Base-by-base conservation (phyloP, 345 rosid genomes). In the Eucalyptus regnans region DNA sequence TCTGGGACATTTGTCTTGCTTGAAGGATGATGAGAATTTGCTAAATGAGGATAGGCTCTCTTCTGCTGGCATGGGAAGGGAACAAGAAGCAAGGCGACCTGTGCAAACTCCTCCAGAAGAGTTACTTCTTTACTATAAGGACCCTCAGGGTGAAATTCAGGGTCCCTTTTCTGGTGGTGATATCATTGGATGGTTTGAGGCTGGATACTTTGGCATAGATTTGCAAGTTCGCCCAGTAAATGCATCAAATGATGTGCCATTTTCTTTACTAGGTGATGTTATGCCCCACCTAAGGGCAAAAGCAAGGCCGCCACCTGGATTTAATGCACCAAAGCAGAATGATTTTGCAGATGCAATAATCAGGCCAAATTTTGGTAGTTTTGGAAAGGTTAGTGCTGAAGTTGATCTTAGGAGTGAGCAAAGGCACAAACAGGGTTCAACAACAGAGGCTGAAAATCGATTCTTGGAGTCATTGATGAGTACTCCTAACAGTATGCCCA, bases 271-370 rank as follows among this genome's bases (percentile, higher is more conserved):
- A 50, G 97, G 99, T 88, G 99, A 98, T 94, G 97, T 96, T 48
- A 98, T 97, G 99, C 99, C 99, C 88, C 99, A 98, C 92, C 92
- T 98, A 90, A 95, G 97, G 87, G 96, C 99, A 85, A 98, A 98
- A 92, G 98, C 98, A 14, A 94, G 99, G 86, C 99, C 99, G 58
- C 99, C 99, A 11, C 99, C 99, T 91, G 99, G 99, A 84, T 98
- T 98, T 93, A 89, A 92, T n/a, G 91, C 86, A n/a, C 91, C 94
- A 66, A 98, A 98, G 92, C 99, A 64, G 88, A 93, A 88, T 88
- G 99, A 98, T 88, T 56, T 83, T 46, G 87, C 90, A 37, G 98
- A 95, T 91, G 87, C 92, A 87, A 89, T 93, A 16, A 92, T 84
- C 89, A 91, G 92, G 91, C 90, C 97, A 44, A 92, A 91, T 91